These are phyloP conservation scores for Xylariaceae sp. DNA, from an alignment of 2,329 filamentous ascomycete genomes.

Conservation along the genomic window DNA sequence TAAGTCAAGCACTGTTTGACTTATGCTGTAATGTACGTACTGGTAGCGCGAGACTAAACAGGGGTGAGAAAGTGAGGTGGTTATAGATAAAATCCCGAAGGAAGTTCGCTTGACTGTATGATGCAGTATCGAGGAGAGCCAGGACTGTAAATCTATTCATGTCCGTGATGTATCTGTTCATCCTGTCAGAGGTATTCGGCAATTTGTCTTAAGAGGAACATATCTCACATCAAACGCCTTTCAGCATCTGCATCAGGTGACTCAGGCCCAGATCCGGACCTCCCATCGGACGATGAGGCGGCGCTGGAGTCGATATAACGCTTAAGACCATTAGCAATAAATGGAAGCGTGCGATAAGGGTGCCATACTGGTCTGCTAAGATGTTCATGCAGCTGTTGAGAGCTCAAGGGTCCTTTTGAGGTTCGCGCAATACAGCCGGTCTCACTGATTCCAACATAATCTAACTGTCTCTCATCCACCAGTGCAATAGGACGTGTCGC, in stretches of 20 bases:
- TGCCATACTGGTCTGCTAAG: conserved; percentile 4
- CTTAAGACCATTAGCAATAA: too few species aligned
- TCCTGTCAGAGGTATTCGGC: too few species aligned
- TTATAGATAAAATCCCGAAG: conserved; percentile 7
- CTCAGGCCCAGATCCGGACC: neutral
- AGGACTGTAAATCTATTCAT: conserved; percentile 1
- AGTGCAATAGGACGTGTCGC: conserved; percentile 3
- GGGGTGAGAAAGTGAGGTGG: conserved; percentile 3
- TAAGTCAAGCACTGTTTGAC: neutral
- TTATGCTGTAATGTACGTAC: neutral
- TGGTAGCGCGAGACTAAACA: conserved; percentile 2
- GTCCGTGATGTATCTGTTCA: conserved; percentile 6
- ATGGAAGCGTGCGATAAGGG: too few species aligned
- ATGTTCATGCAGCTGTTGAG: conserved; percentile 2
- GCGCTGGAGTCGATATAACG: too few species aligned
- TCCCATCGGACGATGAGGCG: neutral
- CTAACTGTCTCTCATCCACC: conserved; percentile 6
- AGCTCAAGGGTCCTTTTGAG: conserved; percentile 3
- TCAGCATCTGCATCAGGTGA: conserved; percentile 5
- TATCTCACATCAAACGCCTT: conserved; percentile 7
- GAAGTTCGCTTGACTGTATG: conserved; percentile 4
- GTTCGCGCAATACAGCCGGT: conserved; percentile 4
- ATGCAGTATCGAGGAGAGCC: conserved; percentile 5
- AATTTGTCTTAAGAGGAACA: neutral
- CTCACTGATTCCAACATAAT: conserved; percentile 1